Base-by-base conservation (phyloP, 2,329 filamentous ascomycete genomes). In the Xylaria multiplex region DNA sequence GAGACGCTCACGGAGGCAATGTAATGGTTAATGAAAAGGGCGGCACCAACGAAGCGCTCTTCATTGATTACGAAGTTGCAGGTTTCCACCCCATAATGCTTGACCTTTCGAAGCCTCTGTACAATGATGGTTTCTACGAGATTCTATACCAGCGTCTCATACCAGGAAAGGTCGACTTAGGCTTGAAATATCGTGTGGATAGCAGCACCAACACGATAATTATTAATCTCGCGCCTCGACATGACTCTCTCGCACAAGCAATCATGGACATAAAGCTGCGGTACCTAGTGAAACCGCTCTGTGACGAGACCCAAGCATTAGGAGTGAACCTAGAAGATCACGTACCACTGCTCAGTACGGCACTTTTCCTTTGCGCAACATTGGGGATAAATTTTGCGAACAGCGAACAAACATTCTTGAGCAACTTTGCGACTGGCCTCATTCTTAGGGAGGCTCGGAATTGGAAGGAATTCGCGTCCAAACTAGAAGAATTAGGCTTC, bases 31-130 rank as follows among this genome's bases (percentile, higher is more conserved):
- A 24, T 7, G 22, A 13, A 2, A 55, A 60, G n/a, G 56, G 59
- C 4, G 27, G 49, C 19, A 42, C 48, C 3, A 56, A 24, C 16
- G 53, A 59, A 1, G 40, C 65, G 7, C 30, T 68, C 1, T 64
- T 65, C 49, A 57, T 66, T 11, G 59, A 67, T 27, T 58, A 55
- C 35, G 64, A 67, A n/a, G 52, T 59, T 2, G 56, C 52, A 2
- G 66, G 54, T 0, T 62, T 62, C 2, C 59, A 67, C 11, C 68
- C 68, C 0, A n/a, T 71, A 1, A 69, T 70, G 59, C 30, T 71
- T 0, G 64, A 71, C n/a, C 30, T 70, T 22, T 62, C 68, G 0
- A 62, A 64, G 27, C 64, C 59, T 2, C 27, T 70, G 6, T 70
- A 62, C 32, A 55, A 32, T 13, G 68, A 67, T 19, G 45, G 66